phyloP scores from a whole-genome alignment of 2,329 filamentous ascomycete genomes.

The Trichoderma pleuroti region DNA sequence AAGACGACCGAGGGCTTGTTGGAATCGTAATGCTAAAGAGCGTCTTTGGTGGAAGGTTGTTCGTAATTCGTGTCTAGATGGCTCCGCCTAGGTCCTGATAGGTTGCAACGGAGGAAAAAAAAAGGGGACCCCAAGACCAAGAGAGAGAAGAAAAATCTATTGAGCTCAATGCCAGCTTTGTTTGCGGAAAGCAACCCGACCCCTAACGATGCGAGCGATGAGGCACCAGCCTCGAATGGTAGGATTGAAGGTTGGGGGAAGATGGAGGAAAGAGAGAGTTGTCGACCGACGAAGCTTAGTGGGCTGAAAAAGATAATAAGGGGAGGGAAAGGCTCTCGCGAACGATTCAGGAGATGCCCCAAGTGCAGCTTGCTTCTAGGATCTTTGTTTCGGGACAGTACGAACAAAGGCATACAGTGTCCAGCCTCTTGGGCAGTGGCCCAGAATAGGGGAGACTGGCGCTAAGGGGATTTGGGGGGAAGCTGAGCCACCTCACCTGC shows the following conservation, averaged over 20 bases:
- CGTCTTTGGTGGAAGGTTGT: constrained; percentile 3
- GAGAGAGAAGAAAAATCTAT: constrained; percentile 19
- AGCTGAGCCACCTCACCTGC: constrained; percentile 20
- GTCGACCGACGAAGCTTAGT: constrained; percentile 23
- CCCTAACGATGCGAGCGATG: constrained; percentile 28
- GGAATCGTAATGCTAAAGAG: constrained; percentile 6
- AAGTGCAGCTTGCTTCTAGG: constrained; percentile 13
- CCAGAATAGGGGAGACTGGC: constrained; percentile 21
- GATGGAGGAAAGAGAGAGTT: constrained; percentile 23
- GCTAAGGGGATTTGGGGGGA: constrained; percentile 14
- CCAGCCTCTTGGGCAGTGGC: constrained; percentile 9
- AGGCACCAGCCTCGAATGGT: constrained; percentile 33
- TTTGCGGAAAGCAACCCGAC: constrained; percentile 19
- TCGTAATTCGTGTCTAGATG: constrained; percentile 19
- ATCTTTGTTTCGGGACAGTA: constrained; percentile 21
- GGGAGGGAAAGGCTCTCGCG: constrained; percentile 24
- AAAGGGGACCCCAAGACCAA: not conserved
- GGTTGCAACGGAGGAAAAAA: constrained; percentile 11
- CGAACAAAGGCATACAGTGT: constrained; percentile 10
- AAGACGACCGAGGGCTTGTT: constrained; percentile 6
- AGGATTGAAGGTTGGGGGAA: constrained; percentile 29
- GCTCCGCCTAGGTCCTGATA: constrained; percentile 7
- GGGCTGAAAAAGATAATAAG: constrained; percentile 24
- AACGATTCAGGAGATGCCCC: constrained; percentile 20
- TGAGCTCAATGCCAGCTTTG: constrained; percentile 18